Conservation (phyloP, 2,329 filamentous ascomycete species). For the Zasmidium angulare region DNA sequence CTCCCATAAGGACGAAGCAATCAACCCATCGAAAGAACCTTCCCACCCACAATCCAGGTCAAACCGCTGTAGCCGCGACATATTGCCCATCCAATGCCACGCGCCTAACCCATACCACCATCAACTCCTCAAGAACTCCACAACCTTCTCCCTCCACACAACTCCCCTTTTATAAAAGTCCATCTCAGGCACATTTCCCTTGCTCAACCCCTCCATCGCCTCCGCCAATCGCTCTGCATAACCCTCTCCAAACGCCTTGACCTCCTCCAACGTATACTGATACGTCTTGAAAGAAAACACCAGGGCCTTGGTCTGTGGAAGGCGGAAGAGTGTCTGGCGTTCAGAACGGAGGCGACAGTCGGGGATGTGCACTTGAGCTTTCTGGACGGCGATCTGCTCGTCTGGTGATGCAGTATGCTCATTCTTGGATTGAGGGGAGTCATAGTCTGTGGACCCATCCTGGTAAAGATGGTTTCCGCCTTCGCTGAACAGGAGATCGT, state of each 20-base stretch:
- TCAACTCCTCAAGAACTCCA: slow-evolving; percentile 46
- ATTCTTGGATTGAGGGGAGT: neutral
- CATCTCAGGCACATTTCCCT: slow-evolving; percentile 59
- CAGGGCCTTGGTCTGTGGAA: slow-evolving; percentile 54
- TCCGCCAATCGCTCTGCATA: slow-evolving; percentile 52
- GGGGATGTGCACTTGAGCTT: slow-evolving; percentile 37
- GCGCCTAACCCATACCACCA: too few relatives aligned
- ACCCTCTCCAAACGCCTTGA: slow-evolving; percentile 55
- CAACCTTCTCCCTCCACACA: slow-evolving; percentile 58
- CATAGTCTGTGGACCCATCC: slow-evolving; percentile 28
- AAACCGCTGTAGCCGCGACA: too few relatives aligned
- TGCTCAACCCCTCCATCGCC: slow-evolving; percentile 60
- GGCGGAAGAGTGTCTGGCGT: slow-evolving; percentile 61
- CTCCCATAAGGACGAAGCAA: too few relatives aligned
- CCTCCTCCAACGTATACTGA: slow-evolving; percentile 54
- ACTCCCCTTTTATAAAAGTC: slow-evolving; percentile 58
- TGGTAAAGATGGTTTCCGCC: slow-evolving; percentile 46
- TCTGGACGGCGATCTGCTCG: slow-evolving; percentile 30
- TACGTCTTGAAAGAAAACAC: slow-evolving; percentile 66
- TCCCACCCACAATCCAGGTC: too few relatives aligned
- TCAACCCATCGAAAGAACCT: too few relatives aligned
- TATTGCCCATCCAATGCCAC: too few relatives aligned
- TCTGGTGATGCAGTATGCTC: slow-evolving; percentile 16
- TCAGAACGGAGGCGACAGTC: slow-evolving; percentile 55
- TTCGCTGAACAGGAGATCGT: slow-evolving; percentile 41